Conservation (phyloP, 129 eudicot genomes). For the Heracleum sosnowskyi region DNA sequence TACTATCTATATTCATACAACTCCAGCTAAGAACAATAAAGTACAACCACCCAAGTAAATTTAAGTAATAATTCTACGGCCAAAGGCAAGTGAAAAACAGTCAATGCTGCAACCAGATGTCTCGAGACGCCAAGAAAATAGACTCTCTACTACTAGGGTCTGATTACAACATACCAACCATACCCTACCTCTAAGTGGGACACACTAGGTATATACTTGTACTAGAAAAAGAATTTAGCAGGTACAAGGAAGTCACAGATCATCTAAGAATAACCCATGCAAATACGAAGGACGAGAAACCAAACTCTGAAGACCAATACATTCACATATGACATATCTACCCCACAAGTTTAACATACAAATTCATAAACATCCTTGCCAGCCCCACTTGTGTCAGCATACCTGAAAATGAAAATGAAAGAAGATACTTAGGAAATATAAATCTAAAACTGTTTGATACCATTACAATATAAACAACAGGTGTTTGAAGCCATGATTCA, state of each 20-base stretch:
- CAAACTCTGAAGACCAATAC: not conserved
- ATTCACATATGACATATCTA: not conserved
- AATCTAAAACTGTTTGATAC: not conserved
- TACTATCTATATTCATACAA: not conserved
- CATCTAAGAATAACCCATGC: not conserved
- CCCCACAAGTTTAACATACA: slow-evolving; percentile 45
- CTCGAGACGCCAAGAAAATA: not conserved
- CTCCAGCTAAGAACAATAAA: not conserved
- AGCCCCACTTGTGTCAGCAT: slow-evolving; percentile 99
- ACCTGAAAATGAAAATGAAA: slow-evolving; percentile 35
- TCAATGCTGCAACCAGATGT: not conserved
- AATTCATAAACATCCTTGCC: slow-evolving; percentile 92
- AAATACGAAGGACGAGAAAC: not conserved
- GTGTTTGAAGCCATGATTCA: not conserved
- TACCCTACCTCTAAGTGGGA: not conserved
- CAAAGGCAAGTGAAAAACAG: slow-evolving; percentile 4
- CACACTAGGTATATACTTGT: not conserved
- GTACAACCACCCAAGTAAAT: not conserved
- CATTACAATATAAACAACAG: not conserved
- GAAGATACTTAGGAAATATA: slow-evolving; percentile 1
- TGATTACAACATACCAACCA: not conserved
- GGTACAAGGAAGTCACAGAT: not conserved
- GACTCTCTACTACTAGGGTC: not conserved
- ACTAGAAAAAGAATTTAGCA: not conserved
- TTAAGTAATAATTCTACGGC: not conserved